phyloP scores from a whole-genome alignment of 306 rosid genomes.

The Echinosophora koreensis region DNA sequence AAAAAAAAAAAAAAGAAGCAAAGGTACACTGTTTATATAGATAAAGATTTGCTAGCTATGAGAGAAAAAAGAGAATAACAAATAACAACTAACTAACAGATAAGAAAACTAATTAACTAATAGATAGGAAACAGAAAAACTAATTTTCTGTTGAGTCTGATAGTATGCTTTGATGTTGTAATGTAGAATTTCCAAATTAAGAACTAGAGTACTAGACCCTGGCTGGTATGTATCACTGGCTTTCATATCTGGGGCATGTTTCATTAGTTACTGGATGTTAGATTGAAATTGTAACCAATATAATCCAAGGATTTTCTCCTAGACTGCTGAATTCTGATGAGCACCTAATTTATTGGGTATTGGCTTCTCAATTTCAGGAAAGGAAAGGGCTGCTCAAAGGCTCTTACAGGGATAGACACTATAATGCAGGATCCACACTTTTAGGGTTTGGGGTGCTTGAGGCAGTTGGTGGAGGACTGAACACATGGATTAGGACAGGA shows the following conservation, averaged over 20 bases:
- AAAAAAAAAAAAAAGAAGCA: too few species aligned
- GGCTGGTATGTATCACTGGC: neutral
- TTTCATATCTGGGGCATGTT: conserved; percentile 3
- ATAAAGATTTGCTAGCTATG: too few species aligned
- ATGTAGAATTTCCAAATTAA: conserved; percentile 8
- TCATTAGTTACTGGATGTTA: neutral
- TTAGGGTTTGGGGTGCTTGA: conserved; percentile 83
- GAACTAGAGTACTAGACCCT: neutral
- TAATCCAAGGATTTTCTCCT: neutral
- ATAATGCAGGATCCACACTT: conserved; percentile 80
- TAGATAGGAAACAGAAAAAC: too few species aligned
- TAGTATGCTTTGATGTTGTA: too few species aligned
- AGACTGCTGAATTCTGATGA: conserved; percentile 2
- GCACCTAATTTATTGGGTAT: conserved; percentile 39
- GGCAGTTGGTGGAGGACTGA: conserved; percentile 75
- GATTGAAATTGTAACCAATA: conserved; percentile 2
- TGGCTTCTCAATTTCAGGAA: conserved; percentile 64
- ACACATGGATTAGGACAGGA: conserved; percentile 80
- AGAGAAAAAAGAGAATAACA: too few species aligned
- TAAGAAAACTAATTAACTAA: too few species aligned
- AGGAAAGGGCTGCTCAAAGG: conserved; percentile 87
- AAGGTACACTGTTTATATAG: too few species aligned
- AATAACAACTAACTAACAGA: too few species aligned
- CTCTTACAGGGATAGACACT: conserved; percentile 76
- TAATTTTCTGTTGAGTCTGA: too few species aligned